Conservation (phyloP, 2,329 filamentous ascomycete genomes). For the Pestalotiopsis sp. region DNA sequence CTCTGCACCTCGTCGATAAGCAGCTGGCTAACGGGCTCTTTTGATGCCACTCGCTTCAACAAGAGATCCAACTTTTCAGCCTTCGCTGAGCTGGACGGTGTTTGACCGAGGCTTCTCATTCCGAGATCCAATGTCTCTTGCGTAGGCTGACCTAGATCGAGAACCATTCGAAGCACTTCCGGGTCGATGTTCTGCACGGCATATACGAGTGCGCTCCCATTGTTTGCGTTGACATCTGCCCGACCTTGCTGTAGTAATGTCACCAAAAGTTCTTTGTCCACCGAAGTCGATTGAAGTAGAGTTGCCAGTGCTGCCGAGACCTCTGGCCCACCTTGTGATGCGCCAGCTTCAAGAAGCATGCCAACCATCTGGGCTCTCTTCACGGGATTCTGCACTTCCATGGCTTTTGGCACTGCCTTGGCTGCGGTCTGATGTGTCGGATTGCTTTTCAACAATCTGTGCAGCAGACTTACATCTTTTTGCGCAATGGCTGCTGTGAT, state of each 20-base stretch:
- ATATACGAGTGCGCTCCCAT: slow-evolving; percentile 44
- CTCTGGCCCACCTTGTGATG: slow-evolving; percentile 42
- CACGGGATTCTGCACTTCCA: slow-evolving; percentile 45
- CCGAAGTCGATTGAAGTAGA: slow-evolving; percentile 44
- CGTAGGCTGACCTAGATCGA: slow-evolving; percentile 48
- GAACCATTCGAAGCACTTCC: slow-evolving; percentile 49
- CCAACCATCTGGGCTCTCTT: slow-evolving; percentile 49
- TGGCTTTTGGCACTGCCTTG: slow-evolving; percentile 49
- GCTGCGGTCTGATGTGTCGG: slow-evolving; percentile 50
- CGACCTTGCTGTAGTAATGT: slow-evolving; percentile 53
- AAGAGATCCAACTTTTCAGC: slow-evolving; percentile 52
- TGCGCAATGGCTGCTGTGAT: slow-evolving; percentile 51
- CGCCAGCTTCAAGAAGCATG: slow-evolving; percentile 49
- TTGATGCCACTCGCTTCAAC: slow-evolving; percentile 44
- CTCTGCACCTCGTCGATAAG: slow-evolving; percentile 55
- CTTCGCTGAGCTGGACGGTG: slow-evolving; percentile 49
- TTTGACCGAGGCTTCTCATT: slow-evolving; percentile 43
- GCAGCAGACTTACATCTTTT: slow-evolving; percentile 48
- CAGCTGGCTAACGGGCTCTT: slow-evolving; percentile 45
- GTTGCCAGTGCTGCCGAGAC: slow-evolving; percentile 45
- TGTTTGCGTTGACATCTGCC: slow-evolving; percentile 54
- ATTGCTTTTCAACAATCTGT: slow-evolving; percentile 45
- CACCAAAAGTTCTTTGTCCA: slow-evolving; percentile 52
- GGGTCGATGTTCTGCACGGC: slow-evolving; percentile 46
- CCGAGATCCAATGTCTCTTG: slow-evolving; percentile 44